These are phyloP conservation scores for Pestalotiopsis sp. DNA, from an alignment of 2,329 filamentous ascomycete genomes.

Conservation along the genomic window DNA sequence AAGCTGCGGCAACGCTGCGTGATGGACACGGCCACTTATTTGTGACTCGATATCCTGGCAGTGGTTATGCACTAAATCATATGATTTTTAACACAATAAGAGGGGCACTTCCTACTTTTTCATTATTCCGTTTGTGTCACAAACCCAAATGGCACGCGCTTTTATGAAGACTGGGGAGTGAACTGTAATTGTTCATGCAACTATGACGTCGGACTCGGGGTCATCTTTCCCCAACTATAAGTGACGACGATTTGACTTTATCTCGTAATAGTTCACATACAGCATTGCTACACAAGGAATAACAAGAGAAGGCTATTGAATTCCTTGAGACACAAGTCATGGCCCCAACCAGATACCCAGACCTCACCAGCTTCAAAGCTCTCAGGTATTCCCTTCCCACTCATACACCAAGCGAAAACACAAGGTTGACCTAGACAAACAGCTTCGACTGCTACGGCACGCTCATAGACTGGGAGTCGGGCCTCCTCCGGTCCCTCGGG, in stretches of 20 bases:
- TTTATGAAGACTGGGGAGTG: neutral
- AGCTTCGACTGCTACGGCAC: conserved; percentile 82
- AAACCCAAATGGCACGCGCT: neutral
- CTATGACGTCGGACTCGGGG: neutral
- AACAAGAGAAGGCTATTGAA: too few relatives aligned
- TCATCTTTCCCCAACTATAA: neutral
- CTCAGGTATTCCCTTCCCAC: conserved; percentile 34
- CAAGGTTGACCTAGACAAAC: neutral
- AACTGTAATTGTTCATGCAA: neutral
- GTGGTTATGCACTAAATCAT: neutral
- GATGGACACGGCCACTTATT: neutral
- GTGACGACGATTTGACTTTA: neutral
- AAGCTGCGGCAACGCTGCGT: neutral
- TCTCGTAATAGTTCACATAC: neutral
- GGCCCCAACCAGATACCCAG: conserved; percentile 7
- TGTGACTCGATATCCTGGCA: neutral
- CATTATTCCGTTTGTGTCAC: neutral
- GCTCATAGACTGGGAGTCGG: conserved; percentile 75
- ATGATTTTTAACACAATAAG: neutral
- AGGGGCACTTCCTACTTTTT: neutral
- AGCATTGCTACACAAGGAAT: too few relatives aligned
- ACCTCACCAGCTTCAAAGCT: conserved; percentile 15
- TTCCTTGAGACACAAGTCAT: neutral
- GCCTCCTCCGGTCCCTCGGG: conserved; percentile 55
- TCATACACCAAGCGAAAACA: neutral